Conservation (phyloP, 164 flowering plant species). For the Dillenia turbinata region DNA sequence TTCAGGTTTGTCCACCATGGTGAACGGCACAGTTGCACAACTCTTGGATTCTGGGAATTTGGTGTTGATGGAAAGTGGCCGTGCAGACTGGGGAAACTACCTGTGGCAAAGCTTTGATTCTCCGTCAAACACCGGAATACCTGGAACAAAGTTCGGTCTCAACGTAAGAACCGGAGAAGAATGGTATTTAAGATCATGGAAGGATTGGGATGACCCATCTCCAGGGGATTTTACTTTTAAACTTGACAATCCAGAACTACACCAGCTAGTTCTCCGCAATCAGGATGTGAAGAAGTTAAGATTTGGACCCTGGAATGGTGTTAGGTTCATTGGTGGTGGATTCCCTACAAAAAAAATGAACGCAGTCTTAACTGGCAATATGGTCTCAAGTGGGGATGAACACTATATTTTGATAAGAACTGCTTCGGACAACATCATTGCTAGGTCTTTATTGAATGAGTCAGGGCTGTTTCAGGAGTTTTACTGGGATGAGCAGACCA, state of each 20-base stretch:
- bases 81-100: too few relatives aligned
- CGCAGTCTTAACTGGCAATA: not conserved
- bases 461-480: not conserved
- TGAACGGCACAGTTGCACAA: not conserved
- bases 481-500: not conserved
- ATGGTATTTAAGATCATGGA: too few relatives aligned
- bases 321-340: not conserved
- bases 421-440: not conserved
- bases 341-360: not conserved
- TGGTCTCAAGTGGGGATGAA: not conserved
- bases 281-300: not conserved
- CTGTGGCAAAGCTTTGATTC: too few relatives aligned
- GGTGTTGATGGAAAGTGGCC: not conserved
- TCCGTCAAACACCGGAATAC: too few relatives aligned
- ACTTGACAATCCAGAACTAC: not conserved
- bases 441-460: not conserved
- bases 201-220: not conserved
- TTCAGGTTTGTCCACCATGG: not conserved
- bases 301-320: not conserved
- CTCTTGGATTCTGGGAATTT: conserved; percentile 17
- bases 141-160: too few relatives aligned
- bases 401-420: not conserved
- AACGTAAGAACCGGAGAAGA: too few relatives aligned
- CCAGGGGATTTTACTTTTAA: not conserved
- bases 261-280: not conserved